phyloP scores from a whole-genome alignment of 2,329 filamentous ascomycete species.

The Fusarium scirpi region DNA sequence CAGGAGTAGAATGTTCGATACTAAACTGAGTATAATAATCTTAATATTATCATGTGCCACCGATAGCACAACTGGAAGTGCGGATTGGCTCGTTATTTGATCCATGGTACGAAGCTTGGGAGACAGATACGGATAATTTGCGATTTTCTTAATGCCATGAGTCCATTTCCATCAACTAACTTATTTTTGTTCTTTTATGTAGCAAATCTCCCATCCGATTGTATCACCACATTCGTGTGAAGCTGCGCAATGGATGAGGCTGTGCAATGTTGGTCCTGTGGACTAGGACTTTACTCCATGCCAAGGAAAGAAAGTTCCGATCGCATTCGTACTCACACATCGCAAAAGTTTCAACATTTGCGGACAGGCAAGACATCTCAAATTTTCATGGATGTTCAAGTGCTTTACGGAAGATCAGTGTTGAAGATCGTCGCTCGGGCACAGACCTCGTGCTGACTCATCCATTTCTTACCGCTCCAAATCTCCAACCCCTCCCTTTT shows the following conservation, averaged over 20 bases:
- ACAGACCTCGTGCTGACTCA: conserved; percentile 19
- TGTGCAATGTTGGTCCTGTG: not conserved
- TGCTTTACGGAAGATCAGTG: not conserved
- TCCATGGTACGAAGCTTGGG: no score
- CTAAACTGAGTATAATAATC: fast-evolving
- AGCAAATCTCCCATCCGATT: not conserved
- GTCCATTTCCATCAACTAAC: no score
- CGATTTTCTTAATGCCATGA: no score
- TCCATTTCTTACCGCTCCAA: conserved; percentile 8
- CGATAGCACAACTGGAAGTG: no score
- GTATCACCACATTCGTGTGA: not conserved
- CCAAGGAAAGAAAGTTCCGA: not conserved
- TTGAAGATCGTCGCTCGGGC: no score
- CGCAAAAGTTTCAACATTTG: not conserved
- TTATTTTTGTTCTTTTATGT: no score
- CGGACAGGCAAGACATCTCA: no score
- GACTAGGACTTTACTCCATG: not conserved
- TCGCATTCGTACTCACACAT: not conserved
- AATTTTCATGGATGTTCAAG: not conserved
- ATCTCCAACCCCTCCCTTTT: conserved; percentile 15
- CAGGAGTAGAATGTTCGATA: fast-evolving
- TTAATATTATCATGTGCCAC: fast-evolving
- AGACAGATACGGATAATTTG: fast-evolving
- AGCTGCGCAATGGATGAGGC: not conserved
- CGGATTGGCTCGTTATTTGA: fast-evolving